Base-by-base conservation (phyloP, 1,284 basidiomycete species). In the Cutaneotrichosporon sp. region DNA sequence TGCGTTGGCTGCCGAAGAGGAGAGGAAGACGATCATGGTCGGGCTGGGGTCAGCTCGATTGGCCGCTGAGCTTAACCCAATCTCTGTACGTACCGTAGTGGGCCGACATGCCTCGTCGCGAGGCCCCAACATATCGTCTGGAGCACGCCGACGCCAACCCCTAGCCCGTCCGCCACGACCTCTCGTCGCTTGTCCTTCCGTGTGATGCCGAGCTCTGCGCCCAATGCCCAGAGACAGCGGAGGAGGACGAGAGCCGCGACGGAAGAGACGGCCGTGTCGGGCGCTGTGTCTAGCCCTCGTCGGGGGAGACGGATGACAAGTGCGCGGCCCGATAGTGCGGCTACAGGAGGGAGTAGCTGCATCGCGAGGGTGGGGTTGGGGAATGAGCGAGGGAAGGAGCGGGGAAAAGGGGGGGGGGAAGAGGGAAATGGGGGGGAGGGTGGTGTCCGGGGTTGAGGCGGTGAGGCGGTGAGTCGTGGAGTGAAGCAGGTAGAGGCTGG, bases 71-170 rank as follows among this genome's bases (percentile, higher is more conserved):
- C 30, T 8, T 1, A 18, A 18, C n/a, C n/a, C 47, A 26, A 49
- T 26, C 47, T 49, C 21, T 9, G n/a, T 10, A 63, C 61, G 47
- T 57, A 63, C 62, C 62, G 56, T 6, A 63, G 9, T 1, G 57
- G 56, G 2, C 56, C 62, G 5, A 38, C 51, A n/a, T 14, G 21
- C 2, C 22, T 40, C 2, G 32, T 9, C 3, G 40, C 51, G 10
- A 47, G n/a, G 2, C 51, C 62, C 34, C 34, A 58, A 11, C 36
- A 32, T 1, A 14, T 56, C 1, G 51, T 40, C 57, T 63, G 62
- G 10, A 30, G 22, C 22, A 50, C 49, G 30, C 30, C 52, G 32
- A 55, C 2, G 5, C 31, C 52, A 3, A 21, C 34, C 18, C 53
- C 34, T 2, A 56, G 53, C 53, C 53, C 52, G 34, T 38, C 34